Percentiles rank a stretch among this genome's conserved stretches.
Conservation (phyloP, 805 yeast genomes). For the Suhomyces pyralidae region DNA sequence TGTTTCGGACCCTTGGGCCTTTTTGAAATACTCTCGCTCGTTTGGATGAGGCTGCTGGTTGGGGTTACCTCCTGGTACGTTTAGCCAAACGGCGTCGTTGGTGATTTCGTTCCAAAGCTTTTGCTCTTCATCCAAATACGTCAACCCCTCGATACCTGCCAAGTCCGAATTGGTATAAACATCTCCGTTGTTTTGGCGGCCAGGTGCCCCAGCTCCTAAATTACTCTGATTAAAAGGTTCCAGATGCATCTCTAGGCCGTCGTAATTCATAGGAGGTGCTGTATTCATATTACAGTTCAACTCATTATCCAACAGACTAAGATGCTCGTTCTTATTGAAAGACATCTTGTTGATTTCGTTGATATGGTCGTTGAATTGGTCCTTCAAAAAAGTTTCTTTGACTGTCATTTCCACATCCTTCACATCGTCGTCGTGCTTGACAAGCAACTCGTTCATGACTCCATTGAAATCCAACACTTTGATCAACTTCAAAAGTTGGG, state of each 20-base stretch:
- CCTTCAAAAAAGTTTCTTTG: neutral
- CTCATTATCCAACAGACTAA: constrained; percentile 12
- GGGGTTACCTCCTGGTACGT: constrained; percentile 24
- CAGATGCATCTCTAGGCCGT: constrained; percentile 11
- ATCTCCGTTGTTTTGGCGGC: constrained; percentile 16
- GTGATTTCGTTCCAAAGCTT: constrained; percentile 76
- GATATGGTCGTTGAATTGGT: constrained; percentile 7
- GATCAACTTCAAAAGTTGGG: constrained; percentile 64
- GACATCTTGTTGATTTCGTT: constrained; percentile 5
- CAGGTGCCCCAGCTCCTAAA: neutral
- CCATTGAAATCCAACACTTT: constrained; percentile 67
- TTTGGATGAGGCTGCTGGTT: constrained; percentile 15
- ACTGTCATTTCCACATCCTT: constrained; percentile 6
- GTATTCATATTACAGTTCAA: constrained; percentile 9
- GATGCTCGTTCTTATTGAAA: constrained; percentile 9
- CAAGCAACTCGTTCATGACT: constrained; percentile 53
- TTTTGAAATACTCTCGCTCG: constrained; percentile 3
- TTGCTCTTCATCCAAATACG: constrained; percentile 42
- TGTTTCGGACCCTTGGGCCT: neutral
- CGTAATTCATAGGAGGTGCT: constrained; percentile 7
- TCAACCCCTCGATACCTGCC: constrained; percentile 43
- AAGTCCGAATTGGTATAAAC: constrained; percentile 36
- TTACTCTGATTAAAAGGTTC: constrained; percentile 13
- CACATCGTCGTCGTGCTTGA: constrained; percentile 54
- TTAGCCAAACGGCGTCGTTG: constrained; percentile 73